Percentiles rank a stretch among this genome's conserved stretches.
phyloP scores from a whole-genome alignment of 2,329 filamentous ascomycete species.

The Pseudogymnoascus sp. region DNA sequence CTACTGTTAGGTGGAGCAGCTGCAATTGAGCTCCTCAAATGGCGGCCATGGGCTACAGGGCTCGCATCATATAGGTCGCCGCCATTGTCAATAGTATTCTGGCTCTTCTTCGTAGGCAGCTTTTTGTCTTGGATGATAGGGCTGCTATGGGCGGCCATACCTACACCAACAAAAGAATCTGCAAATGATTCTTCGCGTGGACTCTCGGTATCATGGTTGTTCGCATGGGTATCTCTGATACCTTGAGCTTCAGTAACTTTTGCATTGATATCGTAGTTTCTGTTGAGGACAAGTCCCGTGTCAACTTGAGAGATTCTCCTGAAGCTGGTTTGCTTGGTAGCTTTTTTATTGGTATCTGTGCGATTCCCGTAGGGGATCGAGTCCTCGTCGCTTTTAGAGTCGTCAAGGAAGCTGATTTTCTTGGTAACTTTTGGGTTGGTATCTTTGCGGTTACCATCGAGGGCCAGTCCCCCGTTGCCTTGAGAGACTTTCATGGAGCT shows the following conservation, averaged over 20 bases:
- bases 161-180: not conserved
- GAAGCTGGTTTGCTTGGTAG: not conserved
- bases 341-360: not conserved
- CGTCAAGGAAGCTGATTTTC: not conserved
- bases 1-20: not conserved
- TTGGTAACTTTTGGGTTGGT: not conserved
- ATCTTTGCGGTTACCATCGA: no score
- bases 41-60: not conserved
- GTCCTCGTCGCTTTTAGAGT: not conserved
- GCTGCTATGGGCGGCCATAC: not conserved
- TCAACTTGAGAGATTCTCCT: no score
- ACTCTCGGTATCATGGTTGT: not conserved
- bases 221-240: not conserved
- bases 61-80: not conserved
- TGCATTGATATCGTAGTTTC: not conserved
- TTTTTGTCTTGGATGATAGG: no score
- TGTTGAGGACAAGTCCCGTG: no score
- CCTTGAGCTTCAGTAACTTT: not conserved
- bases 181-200: not conserved
- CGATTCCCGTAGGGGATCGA: not conserved
- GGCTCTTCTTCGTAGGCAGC: not conserved
- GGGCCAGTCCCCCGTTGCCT: not conserved
- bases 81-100: not conserved
- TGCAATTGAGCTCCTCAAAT: not conserved
- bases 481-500: not conserved